phyloP scores from a whole-genome alignment of 1,284 basidiomycete species.

The Ganoderma lingzhi region DNA sequence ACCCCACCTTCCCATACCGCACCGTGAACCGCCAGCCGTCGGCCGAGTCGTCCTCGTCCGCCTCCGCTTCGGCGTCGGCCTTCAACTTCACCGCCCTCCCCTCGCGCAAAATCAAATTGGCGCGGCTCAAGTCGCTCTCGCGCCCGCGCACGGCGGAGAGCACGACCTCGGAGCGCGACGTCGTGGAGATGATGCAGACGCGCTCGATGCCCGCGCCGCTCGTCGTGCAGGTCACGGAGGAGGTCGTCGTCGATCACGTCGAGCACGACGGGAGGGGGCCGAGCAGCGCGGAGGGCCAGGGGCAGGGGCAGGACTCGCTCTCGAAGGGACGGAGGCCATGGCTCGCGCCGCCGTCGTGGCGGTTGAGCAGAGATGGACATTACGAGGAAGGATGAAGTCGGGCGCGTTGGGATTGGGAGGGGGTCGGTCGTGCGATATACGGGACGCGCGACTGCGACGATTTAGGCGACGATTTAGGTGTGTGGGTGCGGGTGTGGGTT shows the following conservation, averaged over 20 bases:
- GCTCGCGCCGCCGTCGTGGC: conserved; percentile 32
- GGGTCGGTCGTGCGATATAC: neutral
- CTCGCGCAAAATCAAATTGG: conserved; percentile 1
- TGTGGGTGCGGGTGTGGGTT: neutral
- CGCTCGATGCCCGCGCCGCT: conserved; percentile 30
- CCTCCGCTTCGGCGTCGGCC: neutral
- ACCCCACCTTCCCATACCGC: neutral
- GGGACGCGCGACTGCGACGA: neutral
- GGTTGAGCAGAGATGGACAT: conserved; percentile 22
- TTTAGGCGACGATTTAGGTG: neutral
- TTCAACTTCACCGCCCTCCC: conserved; percentile 1
- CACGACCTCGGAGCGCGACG: conserved; percentile 7
- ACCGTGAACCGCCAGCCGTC: conserved; percentile 8
- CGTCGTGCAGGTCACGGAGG: conserved; percentile 32
- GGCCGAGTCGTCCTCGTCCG: conserved; percentile 5
- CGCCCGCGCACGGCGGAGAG: conserved; percentile 16
- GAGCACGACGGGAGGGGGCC: neutral
- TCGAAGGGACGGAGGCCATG: conserved; percentile 22
- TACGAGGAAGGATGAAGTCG: neutral
- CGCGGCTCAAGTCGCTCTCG: conserved; percentile 7
- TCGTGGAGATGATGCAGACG: conserved; percentile 24
- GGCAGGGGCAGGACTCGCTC: neutral
- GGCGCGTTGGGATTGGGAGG: neutral
- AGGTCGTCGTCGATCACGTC: conserved; percentile 27
- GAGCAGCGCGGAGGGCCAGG: neutral